Conservation (phyloP, 352 stramenopile genomes). For the Phytophthora lateralis region DNA sequence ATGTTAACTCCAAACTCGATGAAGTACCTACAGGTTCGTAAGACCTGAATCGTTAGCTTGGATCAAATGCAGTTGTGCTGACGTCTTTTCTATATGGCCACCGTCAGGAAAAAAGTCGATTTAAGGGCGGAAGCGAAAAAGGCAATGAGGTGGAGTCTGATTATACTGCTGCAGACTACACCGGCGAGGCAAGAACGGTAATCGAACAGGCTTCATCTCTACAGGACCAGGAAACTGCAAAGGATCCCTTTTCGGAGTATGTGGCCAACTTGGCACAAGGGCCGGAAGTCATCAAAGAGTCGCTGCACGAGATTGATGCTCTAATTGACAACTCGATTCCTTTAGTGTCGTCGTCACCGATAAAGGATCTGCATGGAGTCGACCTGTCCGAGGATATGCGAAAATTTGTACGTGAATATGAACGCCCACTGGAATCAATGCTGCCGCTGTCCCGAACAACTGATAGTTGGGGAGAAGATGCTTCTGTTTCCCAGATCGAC, state of each 20-base stretch:
- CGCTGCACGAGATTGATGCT: slow-evolving; percentile 56
- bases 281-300: slow-evolving; percentile 46
- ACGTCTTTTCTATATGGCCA: not conserved
- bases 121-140: slow-evolving; percentile 6
- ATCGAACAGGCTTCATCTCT: slow-evolving; percentile 17
- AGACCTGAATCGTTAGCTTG: not conserved
- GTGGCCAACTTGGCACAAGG: slow-evolving; percentile 44
- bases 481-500: slow-evolving; percentile 35
- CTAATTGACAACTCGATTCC: slow-evolving; percentile 45
- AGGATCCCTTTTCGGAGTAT: slow-evolving; percentile 37
- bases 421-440: slow-evolving; percentile 54
- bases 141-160: slow-evolving; percentile 1
- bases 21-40: slow-evolving; percentile 68
- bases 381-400: slow-evolving; percentile 40
- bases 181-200: slow-evolving; percentile 28
- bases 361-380: slow-evolving; percentile 18
- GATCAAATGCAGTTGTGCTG: not conserved
- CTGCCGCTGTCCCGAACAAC: slow-evolving; percentile 63
- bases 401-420: slow-evolving; percentile 54
- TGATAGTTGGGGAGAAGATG: slow-evolving; percentile 64
- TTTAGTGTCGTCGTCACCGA: slow-evolving; percentile 8
- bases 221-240: slow-evolving; percentile 21
- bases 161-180: slow-evolving; percentile 24
- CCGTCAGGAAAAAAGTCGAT: slow-evolving; percentile 35
- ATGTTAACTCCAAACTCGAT: slow-evolving; percentile 74